Conservation (phyloP, 2,329 filamentous ascomycete genomes). For the Trichoderma atroviride region DNA sequence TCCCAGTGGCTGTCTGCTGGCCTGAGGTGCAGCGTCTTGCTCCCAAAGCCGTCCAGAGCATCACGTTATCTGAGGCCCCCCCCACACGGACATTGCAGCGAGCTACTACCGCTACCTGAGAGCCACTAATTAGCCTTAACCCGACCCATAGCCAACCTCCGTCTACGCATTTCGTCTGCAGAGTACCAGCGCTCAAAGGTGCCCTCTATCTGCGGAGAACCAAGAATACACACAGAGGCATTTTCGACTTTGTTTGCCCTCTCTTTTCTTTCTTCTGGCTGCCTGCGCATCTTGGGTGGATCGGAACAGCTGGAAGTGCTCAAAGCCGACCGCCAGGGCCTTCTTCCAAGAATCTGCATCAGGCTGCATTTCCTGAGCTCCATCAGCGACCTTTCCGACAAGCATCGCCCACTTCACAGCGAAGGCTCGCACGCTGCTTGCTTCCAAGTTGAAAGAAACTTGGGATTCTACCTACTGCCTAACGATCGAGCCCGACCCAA, state of each 20-base stretch:
- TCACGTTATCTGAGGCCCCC: constrained; percentile 28
- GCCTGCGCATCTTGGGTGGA: not conserved
- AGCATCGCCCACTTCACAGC: not conserved
- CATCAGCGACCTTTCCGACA: not conserved
- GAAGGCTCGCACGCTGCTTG: not conserved
- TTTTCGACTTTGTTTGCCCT: constrained; percentile 8
- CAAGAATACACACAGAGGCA: constrained; percentile 19
- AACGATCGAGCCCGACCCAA: constrained; percentile 27
- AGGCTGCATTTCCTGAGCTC: not conserved
- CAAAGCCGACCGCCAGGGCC: constrained; percentile 9
- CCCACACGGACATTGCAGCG: constrained; percentile 21
- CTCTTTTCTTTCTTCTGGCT: not conserved
- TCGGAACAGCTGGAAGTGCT: not conserved
- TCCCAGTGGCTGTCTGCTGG: not conserved
- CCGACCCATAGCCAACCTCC: constrained; percentile 10
- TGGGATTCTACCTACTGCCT: constrained; percentile 29
- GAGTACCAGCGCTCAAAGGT: constrained; percentile 18
- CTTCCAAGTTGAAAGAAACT: constrained; percentile 26
- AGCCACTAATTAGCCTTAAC: constrained; percentile 15
- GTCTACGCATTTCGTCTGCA: not conserved
- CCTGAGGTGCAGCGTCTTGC: not conserved
- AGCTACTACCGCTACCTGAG: constrained; percentile 10
- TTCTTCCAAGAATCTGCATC: constrained; percentile 21
- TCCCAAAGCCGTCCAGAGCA: constrained; percentile 7
- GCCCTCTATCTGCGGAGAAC: constrained; percentile 24